phyloP scores from a whole-genome alignment of 2,329 filamentous ascomycete genomes.

The Trichoderma arundinaceum region DNA sequence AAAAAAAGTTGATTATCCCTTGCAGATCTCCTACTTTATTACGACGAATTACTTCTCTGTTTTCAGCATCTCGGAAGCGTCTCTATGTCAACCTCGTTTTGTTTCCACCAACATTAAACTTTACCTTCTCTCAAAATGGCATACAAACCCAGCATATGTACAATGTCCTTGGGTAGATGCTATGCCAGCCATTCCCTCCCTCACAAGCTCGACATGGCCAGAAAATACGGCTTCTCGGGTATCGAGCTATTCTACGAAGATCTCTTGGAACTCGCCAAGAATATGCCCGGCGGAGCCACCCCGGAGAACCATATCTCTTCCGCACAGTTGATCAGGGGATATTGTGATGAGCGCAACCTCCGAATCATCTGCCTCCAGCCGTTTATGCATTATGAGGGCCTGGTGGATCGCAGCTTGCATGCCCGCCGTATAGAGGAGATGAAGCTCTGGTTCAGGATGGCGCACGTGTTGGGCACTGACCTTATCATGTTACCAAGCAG shows the following conservation, averaged over 20 bases:
- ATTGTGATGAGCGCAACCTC: constrained; percentile 63
- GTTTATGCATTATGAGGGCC: constrained; percentile 78
- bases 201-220: constrained; percentile 71
- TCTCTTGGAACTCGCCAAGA: constrained; percentile 63
- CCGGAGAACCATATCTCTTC: constrained; percentile 59
- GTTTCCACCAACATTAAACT: too few species aligned
- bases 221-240: constrained; percentile 67
- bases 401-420: constrained; percentile 67
- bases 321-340: constrained; percentile 59
- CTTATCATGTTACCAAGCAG: constrained; percentile 76
- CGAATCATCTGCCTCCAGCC: constrained; percentile 73
- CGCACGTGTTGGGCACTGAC: constrained; percentile 67
- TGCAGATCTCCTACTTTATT: background rate
- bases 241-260: constrained; percentile 83
- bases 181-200: constrained; percentile 69
- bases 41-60: background rate
- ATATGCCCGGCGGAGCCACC: constrained; percentile 49
- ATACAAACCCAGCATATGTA: constrained; percentile 68
- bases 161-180: constrained; percentile 76
- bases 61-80: background rate
- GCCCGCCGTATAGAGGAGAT: constrained; percentile 64
- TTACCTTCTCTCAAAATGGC: background rate
- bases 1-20: background rate
- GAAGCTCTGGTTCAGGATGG: constrained; percentile 71
- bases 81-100: too few species aligned